Conservation (phyloP, 2,329 filamentous ascomycete species). For the Ophiostoma himal-ulmi region DNA sequence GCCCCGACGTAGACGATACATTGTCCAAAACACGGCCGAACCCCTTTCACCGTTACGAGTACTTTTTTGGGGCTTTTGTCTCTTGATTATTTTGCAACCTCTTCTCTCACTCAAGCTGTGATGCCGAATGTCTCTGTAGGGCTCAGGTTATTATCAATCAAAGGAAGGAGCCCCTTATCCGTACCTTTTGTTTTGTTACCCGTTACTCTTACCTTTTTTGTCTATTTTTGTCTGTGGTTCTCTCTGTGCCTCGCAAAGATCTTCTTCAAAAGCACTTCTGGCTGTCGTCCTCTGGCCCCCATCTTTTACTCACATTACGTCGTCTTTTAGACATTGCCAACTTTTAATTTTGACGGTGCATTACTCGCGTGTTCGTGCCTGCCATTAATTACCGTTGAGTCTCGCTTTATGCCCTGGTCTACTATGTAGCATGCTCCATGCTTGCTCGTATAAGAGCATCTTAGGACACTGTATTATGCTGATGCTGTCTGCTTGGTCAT, state of each 20-base stretch:
- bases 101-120: not conserved
- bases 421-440: not conserved
- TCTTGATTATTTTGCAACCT: not conserved
- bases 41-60: slow-evolving; percentile 10
- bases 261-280: no score
- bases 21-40: slow-evolving; percentile 5
- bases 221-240: no score
- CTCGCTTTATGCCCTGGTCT: not conserved
- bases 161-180: not conserved
- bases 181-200: slow-evolving; percentile 1
- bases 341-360: not conserved
- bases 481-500: not conserved
- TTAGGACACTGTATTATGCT: not conserved
- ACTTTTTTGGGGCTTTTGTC: not conserved
- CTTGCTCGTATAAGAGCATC: not conserved
- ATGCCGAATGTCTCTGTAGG: not conserved
- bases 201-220: not conserved
- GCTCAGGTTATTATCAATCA: not conserved
- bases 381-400: slow-evolving; percentile 6
- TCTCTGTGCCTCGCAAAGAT: no score
- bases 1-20: slow-evolving; percentile 1
- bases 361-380: not conserved
- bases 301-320: not conserved
- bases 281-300: no score
- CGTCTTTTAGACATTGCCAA: not conserved